These are phyloP conservation scores for Chimonanthus salicifolius DNA, from an alignment of 164 flowering plant genomes.

Conservation along the genomic window DNA sequence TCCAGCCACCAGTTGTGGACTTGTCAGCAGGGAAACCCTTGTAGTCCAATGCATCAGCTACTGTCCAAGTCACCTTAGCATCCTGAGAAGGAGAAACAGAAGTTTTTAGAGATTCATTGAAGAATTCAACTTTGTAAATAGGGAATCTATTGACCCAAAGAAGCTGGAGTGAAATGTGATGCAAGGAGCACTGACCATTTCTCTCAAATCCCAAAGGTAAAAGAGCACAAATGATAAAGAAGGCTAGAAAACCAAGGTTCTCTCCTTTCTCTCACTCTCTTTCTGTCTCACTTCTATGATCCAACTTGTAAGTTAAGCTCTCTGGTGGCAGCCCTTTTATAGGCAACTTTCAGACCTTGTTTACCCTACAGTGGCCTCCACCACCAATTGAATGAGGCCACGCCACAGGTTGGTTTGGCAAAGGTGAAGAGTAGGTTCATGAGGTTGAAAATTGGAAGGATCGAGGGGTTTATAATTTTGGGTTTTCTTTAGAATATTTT, in stretches of 20 bases:
- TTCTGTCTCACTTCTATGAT: conserved; percentile 7
- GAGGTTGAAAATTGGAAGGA: conserved; percentile 24
- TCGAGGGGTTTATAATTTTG: conserved; percentile 11
- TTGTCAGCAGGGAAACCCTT: conserved; percentile 70
- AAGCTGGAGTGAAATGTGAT: conserved; percentile 10
- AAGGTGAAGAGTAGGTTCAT: conserved; percentile 30
- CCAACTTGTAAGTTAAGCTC: conserved; percentile 17
- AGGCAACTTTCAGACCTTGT: conserved; percentile 21
- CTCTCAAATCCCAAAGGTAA: conserved; percentile 7
- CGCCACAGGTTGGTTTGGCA: conserved; percentile 19
- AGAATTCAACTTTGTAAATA: neutral
- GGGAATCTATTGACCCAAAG: conserved; percentile 13
- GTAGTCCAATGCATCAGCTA: conserved; percentile 65
- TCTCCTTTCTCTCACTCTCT: neutral
- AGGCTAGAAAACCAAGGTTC: conserved; percentile 2
- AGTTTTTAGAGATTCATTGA: neutral
- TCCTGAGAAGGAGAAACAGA: conserved; percentile 13
- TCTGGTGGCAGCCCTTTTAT: conserved; percentile 31
- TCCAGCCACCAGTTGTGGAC: conserved; percentile 88
- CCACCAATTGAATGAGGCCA: conserved; percentile 21
- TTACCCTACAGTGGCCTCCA: conserved; percentile 28
- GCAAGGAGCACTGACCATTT: conserved; percentile 25
- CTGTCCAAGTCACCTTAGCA: conserved; percentile 49
- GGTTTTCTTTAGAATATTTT: conserved; percentile 3
- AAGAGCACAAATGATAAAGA: conserved; percentile 16